These are phyloP conservation scores for Plantago coronopus DNA, from an alignment of 305 asterid genomes.

Conservation along the genomic window DNA sequence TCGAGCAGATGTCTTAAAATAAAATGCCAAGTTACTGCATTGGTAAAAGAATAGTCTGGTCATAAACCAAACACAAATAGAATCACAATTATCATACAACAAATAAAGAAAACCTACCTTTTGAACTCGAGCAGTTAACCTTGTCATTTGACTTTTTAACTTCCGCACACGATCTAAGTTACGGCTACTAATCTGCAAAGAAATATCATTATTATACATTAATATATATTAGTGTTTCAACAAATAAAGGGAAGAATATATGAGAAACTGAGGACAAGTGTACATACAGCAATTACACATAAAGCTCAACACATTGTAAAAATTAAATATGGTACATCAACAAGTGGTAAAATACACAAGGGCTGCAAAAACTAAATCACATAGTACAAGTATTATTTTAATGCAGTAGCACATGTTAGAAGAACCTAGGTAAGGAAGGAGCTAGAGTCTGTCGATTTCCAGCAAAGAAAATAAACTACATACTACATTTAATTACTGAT, in stretches of 20 bases:
- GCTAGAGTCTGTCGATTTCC: no score
- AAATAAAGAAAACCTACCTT: constrained; percentile 43
- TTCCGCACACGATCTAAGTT: constrained; percentile 86
- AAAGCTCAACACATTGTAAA: no score
- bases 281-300: neutral
- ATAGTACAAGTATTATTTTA: neutral
- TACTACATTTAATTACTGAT: no score
- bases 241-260: neutral
- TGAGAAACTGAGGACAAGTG: neutral
- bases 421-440: no score
- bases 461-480: no score
- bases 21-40: no score
- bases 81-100: neutral
- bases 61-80: neutral
- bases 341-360: neutral
- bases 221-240: neutral
- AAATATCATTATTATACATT: constrained; percentile 12
- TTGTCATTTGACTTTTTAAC: constrained; percentile 89
- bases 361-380: neutral
- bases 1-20: no score
- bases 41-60: no score
- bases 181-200: constrained; percentile 80
- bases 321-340: no score
- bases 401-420: no score
- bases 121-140: constrained; percentile 92